Evolutionary conservation across 2,329 filamentous ascomycete species (phyloP), one percentile per base, ranked within the genome.

Genomic region (Penicillium frequentans): DNA sequence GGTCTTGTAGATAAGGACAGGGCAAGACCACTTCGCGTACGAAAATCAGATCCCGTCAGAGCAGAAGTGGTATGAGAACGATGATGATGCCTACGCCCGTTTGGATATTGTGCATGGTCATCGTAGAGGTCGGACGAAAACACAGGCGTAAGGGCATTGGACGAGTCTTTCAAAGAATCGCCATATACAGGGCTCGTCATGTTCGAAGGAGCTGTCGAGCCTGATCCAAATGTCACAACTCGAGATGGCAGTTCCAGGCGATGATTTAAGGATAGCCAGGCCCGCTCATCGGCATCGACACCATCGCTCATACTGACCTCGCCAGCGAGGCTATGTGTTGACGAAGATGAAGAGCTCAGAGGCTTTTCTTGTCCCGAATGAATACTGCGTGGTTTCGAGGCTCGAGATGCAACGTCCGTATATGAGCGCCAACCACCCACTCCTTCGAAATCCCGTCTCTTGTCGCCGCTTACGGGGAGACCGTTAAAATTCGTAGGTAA

Each of bases 381-480:
- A 16, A 59, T 57, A 51, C 61, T 68, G 16, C 59, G 62, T 6
- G 54, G 60, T 23, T 61, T 53, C 3, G 50, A 47, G 29, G 10
- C 49, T 57, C 58, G 57, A 55, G 33, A 14, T 4, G 47, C 47
- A 39, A 46, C 21, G 37, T 60, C 37, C 8, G 37, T 26, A 42
- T 59, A 67, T 10, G 64, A 66, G 35, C 73, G 67, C 75, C 75
- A 78, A 23, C 76, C 76, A 10, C 76, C 76, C 5, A 78, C 68
- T 3, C 76, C 75, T 66, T 78, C 76, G 55, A 77, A 78, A 59
- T 78, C 76, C n/a, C 75, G 72, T 47, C 70, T 64, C 23, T 68
- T 67, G 49, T 75, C 69, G 2, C 68, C 69, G 55, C 69, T 72
- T 43, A 73, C 65, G 19, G 63, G 64, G 5, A 72, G 59, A 44